Evolutionary conservation across 208 protist species (phyloP).

Genomic region (Trypanosoma platydactyli): DNA sequence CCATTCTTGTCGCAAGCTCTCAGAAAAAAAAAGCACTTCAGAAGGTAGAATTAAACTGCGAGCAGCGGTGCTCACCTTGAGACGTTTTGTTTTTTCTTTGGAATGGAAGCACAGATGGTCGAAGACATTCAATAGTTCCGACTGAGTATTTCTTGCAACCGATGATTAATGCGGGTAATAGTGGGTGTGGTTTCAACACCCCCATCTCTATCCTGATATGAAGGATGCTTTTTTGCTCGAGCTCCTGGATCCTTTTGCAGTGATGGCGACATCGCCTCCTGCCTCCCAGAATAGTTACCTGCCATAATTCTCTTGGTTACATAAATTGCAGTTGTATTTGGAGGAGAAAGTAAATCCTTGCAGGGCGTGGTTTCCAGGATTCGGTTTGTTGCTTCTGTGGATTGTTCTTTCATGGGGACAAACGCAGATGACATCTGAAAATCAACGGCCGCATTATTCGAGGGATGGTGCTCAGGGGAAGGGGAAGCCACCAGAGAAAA

Average conservation of each 20-base stretch:
- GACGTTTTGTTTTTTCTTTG: no score
- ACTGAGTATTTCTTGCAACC: constrained; percentile 26
- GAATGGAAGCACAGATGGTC: no score
- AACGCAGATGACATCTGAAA: neutral
- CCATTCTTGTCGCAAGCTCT: no score
- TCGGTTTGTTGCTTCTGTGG: constrained; percentile 8
- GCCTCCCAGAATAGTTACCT: neutral
- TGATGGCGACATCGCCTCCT: neutral
- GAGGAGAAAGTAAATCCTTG: neutral
- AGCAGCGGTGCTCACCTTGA: no score
- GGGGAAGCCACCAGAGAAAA: no score
- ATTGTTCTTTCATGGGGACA: neutral
- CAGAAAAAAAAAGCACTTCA: constrained; percentile 6
- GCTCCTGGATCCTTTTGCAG: neutral
- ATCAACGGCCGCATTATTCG: neutral
- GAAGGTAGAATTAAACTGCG: neutral
- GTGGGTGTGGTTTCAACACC: neutral
- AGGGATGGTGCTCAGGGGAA: neutral
- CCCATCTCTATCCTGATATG: neutral
- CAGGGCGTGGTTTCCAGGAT: neutral
- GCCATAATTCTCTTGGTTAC: neutral
- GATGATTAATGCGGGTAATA: constrained; percentile 21
- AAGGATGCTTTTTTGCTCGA: neutral
- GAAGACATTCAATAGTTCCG: constrained; percentile 7
- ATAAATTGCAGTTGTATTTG: neutral